Evolutionary conservation across 345 rosid species (phyloP), one percentile per base, ranked within the genome.

Genomic region (Litchi chinensis): DNA sequence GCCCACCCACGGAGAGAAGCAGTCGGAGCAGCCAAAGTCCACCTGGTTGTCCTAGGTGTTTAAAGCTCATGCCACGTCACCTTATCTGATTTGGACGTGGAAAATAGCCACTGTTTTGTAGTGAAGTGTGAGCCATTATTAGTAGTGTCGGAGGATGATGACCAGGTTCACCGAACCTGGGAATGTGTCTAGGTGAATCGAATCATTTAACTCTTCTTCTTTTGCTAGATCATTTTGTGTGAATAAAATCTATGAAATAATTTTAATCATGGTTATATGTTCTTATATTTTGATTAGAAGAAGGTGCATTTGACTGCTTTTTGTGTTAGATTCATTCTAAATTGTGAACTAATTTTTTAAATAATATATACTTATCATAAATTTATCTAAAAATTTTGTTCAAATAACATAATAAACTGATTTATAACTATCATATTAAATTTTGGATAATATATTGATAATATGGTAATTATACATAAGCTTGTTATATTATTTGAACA

Each of bases 151-250:
- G 4, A 56, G 16, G 46, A n/a, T n/a, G 6, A 64, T 74, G 79
- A 41, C 85, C 79, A 67, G 78, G 57, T 86, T 50, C 86, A 71
- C 19, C 77, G 86, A 83, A 77, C 19, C 44, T 60, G 24, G 15
- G 0, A 0, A 1, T 15, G 3, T n/a, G 80, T 73, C 79, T 39
- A 16, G 32, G 9, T 75, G 8, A 74, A n/a, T 65, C 70, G 74
- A 56, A 79, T 57, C 62, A 46, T 62, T 7, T n/a, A 8, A 60
- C 28, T 60, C 24, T 59, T 59, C 3, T 21, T n/a, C 18, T 13
- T 52, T 52, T 57, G 63, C 22, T 57, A 2, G n/a, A n/a, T 18
- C 10, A 57, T 59, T 59, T 60, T 22, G 3, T 59, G 13, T 60
- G 3, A 16, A 54, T 16, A 16, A 54, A 54, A 54, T 54, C n/a